These are phyloP conservation scores for Phytophthora brassicae DNA, from an alignment of 352 stramenopile species.

Conservation along the genomic window DNA sequence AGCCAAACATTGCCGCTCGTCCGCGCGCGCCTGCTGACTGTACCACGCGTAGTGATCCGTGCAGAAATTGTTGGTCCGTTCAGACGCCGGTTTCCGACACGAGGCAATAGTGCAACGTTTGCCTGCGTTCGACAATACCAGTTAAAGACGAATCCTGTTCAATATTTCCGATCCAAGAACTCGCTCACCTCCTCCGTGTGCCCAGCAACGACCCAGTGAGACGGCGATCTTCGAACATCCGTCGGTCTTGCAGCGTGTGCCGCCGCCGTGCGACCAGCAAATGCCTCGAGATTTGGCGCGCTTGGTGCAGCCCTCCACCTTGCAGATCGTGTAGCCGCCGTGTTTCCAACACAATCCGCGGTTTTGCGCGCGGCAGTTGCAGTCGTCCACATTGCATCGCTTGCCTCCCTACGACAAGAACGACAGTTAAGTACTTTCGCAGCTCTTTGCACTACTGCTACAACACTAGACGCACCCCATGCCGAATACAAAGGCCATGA, in stretches of 20 bases:
- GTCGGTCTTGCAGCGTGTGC: slow-evolving; percentile 49
- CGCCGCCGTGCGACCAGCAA: slow-evolving; percentile 78
- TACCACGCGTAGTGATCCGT: slow-evolving; percentile 37
- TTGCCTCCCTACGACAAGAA: slow-evolving; percentile 47
- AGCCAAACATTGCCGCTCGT: slow-evolving; percentile 4
- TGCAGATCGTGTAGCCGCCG: slow-evolving; percentile 52
- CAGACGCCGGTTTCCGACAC: slow-evolving; percentile 41
- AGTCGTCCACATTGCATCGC: slow-evolving; percentile 47
- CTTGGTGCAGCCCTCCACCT: slow-evolving; percentile 45
- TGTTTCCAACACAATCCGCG: slow-evolving; percentile 58
- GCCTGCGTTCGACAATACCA: slow-evolving; percentile 14
- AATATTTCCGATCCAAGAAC: too few species aligned
- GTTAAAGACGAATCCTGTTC: neutral
- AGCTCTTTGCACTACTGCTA: neutral
- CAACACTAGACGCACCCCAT: slow-evolving; percentile 16
- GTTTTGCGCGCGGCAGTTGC: slow-evolving; percentile 50
- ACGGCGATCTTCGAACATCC: slow-evolving; percentile 51
- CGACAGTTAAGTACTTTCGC: too few species aligned
- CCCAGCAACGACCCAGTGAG: slow-evolving; percentile 34
- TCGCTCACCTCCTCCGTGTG: slow-evolving; percentile 27
- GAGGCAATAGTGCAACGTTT: slow-evolving; percentile 32
- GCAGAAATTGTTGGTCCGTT: slow-evolving; percentile 56
- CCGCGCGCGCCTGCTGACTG: slow-evolving; percentile 16
- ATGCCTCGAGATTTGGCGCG: slow-evolving; percentile 75
- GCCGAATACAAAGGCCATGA: slow-evolving; percentile 41